Conservation (phyloP, 805 yeast species). For the Kregervanrija pseudodelftensis region DNA sequence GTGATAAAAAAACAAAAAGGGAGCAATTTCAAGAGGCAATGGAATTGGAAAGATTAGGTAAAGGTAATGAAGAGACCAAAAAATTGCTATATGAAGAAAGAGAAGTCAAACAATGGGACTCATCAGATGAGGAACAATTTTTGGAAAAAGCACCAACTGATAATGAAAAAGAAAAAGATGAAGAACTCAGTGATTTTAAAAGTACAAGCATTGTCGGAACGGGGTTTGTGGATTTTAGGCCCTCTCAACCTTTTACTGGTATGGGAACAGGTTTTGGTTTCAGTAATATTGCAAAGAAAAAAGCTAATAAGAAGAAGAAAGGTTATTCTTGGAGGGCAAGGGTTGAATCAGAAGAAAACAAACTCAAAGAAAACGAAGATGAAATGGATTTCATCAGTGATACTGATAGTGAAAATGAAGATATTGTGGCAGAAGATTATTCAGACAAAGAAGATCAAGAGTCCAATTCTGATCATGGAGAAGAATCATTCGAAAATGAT, state of each 20-base stretch:
- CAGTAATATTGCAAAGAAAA: constrained; percentile 34
- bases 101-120: constrained; percentile 55
- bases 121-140: constrained; percentile 24
- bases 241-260: constrained; percentile 47
- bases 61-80: constrained; percentile 53
- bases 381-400: constrained; percentile 48
- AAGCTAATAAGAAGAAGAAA: constrained; percentile 42
- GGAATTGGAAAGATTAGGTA: constrained; percentile 63
- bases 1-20: constrained; percentile 48
- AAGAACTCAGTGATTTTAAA: constrained; percentile 10
- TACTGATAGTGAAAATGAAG: constrained; percentile 22
- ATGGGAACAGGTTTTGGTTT: constrained; percentile 68
- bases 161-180: constrained; percentile 5
- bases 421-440: constrained; percentile 19
- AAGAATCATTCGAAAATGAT: constrained; percentile 22
- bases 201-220: constrained; percentile 32
- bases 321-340: constrained; percentile 71
- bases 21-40: constrained; percentile 73
- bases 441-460: constrained; percentile 4
- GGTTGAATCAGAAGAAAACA: constrained; percentile 42
- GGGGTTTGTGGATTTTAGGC: constrained; percentile 64
- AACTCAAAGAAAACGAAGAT: constrained; percentile 41
- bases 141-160: background rate
- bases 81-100: constrained; percentile 66
- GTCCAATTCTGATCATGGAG: constrained; percentile 13